Conservation (phyloP, 768 basidiomycete genomes). For the Amanita phalloides region DNA sequence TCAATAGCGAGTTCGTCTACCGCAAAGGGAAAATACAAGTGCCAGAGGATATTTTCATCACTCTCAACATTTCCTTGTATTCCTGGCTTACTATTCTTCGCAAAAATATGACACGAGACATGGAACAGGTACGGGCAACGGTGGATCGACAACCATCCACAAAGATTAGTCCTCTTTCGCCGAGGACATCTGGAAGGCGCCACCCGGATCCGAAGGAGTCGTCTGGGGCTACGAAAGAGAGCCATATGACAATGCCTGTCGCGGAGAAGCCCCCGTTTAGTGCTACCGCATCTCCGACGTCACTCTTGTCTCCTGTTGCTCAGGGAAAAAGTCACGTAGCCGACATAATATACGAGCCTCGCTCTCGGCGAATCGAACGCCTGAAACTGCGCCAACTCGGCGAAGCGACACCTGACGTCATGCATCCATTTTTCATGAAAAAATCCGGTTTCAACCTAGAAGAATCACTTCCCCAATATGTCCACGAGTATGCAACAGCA, state of each 20-base stretch:
- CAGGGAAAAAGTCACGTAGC: not conserved
- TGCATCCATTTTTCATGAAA: slow-evolving; percentile 83
- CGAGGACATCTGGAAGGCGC: not conserved
- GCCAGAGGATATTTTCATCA: slow-evolving; percentile 74
- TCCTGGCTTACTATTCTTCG: slow-evolving; percentile 72
- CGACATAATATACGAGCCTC: slow-evolving; percentile 41
- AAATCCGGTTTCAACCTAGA: slow-evolving; percentile 76
- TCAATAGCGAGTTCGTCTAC: slow-evolving; percentile 58
- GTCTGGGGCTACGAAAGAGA: slow-evolving; percentile 18
- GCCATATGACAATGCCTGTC: not conserved
- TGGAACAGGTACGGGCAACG: slow-evolving; percentile 60
- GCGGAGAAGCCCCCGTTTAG: not conserved
- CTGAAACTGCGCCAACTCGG: slow-evolving; percentile 79
- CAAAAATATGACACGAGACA: slow-evolving; percentile 65
- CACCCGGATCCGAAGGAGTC: slow-evolving; percentile 21
- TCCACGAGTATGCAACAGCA: slow-evolving; percentile 77
- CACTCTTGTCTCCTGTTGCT: slow-evolving; percentile 2
- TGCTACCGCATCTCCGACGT: not conserved
- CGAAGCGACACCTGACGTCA: slow-evolving; percentile 81
- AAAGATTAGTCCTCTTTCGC: slow-evolving; percentile 12
- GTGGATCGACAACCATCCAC: slow-evolving; percentile 40
- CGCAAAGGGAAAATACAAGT: slow-evolving; percentile 35
- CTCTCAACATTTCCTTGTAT: slow-evolving; percentile 73
- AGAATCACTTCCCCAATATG: slow-evolving; percentile 78
- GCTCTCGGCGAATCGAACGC: slow-evolving; percentile 62